A percentile compares a stretch with the other conserved stretches of the same genome.
These are phyloP conservation scores for Phytophthora syringae DNA, from an alignment of 352 stramenopile genomes.

Conservation along the genomic window DNA sequence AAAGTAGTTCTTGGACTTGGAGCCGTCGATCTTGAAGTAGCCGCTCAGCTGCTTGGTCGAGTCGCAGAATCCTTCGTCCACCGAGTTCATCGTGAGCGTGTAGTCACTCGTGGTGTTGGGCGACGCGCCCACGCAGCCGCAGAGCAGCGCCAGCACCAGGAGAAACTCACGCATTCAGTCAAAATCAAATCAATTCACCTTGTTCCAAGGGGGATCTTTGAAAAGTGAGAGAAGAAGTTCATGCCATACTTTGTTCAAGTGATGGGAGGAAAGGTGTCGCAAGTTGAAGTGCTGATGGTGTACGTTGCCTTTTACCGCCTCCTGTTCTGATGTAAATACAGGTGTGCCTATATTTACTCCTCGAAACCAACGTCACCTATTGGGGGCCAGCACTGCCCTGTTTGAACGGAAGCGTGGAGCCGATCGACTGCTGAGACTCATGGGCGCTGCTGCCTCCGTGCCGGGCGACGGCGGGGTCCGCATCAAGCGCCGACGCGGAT, in stretches of 20 bases:
- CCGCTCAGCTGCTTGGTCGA: slow-evolving; percentile 80
- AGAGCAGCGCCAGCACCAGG: slow-evolving; percentile 17
- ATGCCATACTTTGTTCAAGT: slow-evolving; percentile 1
- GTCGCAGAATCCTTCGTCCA: slow-evolving; percentile 74
- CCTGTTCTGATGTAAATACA: neutral
- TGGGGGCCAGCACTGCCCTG: neutral
- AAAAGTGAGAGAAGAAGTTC: neutral
- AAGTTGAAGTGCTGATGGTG: slow-evolving; percentile 3
- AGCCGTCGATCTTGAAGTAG: slow-evolving; percentile 86
- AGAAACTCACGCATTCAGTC: slow-evolving; percentile 13
- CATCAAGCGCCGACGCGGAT: slow-evolving; percentile 63
- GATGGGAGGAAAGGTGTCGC: neutral
- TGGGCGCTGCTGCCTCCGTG: slow-evolving; percentile 55
- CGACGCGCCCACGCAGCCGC: slow-evolving; percentile 3
- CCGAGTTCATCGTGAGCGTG: slow-evolving; percentile 58
- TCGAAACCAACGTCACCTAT: slow-evolving; percentile 1
- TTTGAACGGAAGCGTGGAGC: slow-evolving; percentile 5
- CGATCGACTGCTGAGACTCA: slow-evolving; percentile 8
- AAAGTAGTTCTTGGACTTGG: slow-evolving; percentile 95
- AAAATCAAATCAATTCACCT: too few relatives aligned
- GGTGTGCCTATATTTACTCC: too few relatives aligned
- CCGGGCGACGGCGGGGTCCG: slow-evolving; percentile 28
- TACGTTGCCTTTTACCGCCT: too few relatives aligned
- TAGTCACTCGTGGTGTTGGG: slow-evolving; percentile 39
- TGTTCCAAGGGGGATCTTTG: neutral